Base-by-base conservation (phyloP, 2,329 filamentous ascomycete species). In the Cladorrhinum sp. region DNA sequence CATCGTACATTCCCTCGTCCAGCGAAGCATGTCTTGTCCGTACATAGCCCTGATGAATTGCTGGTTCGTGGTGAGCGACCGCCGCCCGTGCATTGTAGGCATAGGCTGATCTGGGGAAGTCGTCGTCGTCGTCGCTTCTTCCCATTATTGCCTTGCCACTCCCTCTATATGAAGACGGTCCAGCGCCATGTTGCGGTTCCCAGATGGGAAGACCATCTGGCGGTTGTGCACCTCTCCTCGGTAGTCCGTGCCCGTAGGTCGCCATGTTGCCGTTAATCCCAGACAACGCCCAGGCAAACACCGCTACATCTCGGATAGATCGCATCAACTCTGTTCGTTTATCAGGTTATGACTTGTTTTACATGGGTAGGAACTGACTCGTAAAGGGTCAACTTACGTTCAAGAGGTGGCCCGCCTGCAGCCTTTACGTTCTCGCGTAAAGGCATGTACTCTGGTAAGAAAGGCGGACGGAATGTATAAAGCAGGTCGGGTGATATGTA, bases 241-340 rank as follows among this genome's bases (percentile, higher is more conserved):
- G 86, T 25, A 76, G 79, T 2, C 90, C 89, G 3, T 78, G 79
- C 50, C 84, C 79, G 68, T 88, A 89, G 2, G 83, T 79, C 16
- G 86, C 85, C 57, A 93, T 75, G 45, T 85, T 87, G 13, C 88
- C 88, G 71, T 95, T 93, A 77, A 93, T 93, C 22, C 90, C 90
- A 23, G 87, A 85, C 10, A 93, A 76, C 1, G 87, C 88, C 91
- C 91, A 96, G 9, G 91, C 91, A 71, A 96, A 95, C n/a, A 95
- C 89, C 1, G 90, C 91, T 52, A 93, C 89, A 57, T 95, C 91
- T 59, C 89, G 86, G 65, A 96, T 96, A 2, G 88, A 89, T 58
- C 83, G 81, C 89, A 95, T 91, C 68, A 95, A 85, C 57, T 86
- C 66, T 67, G 59, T 29, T 53, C n/a, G 45, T 54, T 12, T 27